phyloP scores from a whole-genome alignment of 805 yeast genomes.

The Saccharomycopsis synnaedendra region DNA sequence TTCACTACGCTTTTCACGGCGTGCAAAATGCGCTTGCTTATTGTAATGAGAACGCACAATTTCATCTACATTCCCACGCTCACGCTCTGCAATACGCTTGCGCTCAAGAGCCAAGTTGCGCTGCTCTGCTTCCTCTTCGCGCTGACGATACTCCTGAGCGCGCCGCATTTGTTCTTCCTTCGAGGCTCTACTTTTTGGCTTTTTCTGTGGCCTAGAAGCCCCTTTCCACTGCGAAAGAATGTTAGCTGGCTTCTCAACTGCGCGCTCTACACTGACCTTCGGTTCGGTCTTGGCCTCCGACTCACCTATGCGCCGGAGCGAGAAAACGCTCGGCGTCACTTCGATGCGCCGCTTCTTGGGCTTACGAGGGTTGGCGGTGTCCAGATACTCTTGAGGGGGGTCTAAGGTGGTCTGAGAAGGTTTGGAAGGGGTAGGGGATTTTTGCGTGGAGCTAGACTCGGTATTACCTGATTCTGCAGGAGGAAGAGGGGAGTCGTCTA shows the following conservation, averaged over 20 bases:
- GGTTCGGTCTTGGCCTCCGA: not conserved
- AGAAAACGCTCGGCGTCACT: not conserved
- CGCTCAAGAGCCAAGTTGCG: conserved; percentile 22
- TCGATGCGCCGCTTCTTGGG: not conserved
- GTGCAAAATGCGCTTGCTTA: conserved; percentile 63
- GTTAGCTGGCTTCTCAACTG: not conserved
- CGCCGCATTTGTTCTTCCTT: conserved; percentile 17
- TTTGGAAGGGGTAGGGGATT: too few species aligned
- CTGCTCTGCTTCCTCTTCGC: conserved; percentile 12
- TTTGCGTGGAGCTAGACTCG: too few species aligned
- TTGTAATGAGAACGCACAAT: conserved; percentile 80
- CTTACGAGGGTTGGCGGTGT: not conserved
- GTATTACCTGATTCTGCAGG: too few species aligned
- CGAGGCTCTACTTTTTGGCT: conserved; percentile 19
- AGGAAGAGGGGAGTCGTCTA: too few species aligned
- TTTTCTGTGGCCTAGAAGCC: conserved; percentile 5
- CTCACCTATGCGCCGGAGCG: not conserved
- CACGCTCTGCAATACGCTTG: conserved; percentile 22
- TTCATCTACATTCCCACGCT: conserved; percentile 33
- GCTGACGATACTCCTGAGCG: conserved; percentile 11
- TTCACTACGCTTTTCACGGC: conserved; percentile 46
- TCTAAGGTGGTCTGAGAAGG: too few species aligned
- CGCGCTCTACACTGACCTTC: not conserved
- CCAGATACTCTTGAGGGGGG: too few species aligned
- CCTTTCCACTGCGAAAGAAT: conserved; percentile 2